Conservation (phyloP, 352 stramenopile species). For the Pythium aquatile region DNA sequence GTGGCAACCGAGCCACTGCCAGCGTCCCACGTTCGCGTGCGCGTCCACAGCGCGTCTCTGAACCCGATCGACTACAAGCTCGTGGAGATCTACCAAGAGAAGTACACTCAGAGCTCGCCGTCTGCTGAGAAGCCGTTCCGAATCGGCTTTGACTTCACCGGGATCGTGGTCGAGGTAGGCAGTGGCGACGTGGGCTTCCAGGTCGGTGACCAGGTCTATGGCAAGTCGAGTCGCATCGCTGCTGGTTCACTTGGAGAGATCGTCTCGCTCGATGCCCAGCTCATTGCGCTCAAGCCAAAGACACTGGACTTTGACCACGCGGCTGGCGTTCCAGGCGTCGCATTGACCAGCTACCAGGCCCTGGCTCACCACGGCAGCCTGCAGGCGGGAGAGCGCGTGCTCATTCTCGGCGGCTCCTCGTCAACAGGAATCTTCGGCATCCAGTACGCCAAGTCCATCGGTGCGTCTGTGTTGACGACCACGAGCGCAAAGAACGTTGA, state of each 20-base stretch:
- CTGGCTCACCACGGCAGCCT: conserved; percentile 24
- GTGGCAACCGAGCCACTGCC: conserved; percentile 11
- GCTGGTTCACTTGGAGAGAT: conserved; percentile 36
- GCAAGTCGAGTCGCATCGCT: conserved; percentile 13
- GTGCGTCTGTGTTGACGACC: conserved; percentile 23
- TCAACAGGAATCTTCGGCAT: conserved; percentile 35
- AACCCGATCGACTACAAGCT: conserved; percentile 19
- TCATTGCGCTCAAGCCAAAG: conserved; percentile 35
- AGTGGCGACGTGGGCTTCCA: conserved; percentile 1
- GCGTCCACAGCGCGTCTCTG: conserved; percentile 13
- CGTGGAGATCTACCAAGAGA: not conserved
- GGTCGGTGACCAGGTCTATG: conserved; percentile 18
- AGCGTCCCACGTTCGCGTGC: conserved; percentile 15
- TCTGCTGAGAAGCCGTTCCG: conserved; percentile 14
- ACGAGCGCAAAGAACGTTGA: conserved; percentile 33
- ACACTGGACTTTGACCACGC: conserved; percentile 38
- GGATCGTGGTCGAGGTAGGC: conserved; percentile 9
- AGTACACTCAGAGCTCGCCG: conserved; percentile 11
- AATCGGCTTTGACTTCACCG: conserved; percentile 22
- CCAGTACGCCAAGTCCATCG: conserved; percentile 14
- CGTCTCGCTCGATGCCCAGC: conserved; percentile 28
- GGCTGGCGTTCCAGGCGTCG: conserved; percentile 27
- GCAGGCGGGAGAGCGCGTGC: conserved; percentile 11
- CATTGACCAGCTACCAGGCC: conserved; percentile 36
- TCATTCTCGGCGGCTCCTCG: conserved; percentile 38